Percentiles rank a stretch among this genome's conserved stretches.
These are phyloP conservation scores for Saccharomycodes ludwigii DNA, from an alignment of 805 yeast genomes.

Conservation along the genomic window DNA sequence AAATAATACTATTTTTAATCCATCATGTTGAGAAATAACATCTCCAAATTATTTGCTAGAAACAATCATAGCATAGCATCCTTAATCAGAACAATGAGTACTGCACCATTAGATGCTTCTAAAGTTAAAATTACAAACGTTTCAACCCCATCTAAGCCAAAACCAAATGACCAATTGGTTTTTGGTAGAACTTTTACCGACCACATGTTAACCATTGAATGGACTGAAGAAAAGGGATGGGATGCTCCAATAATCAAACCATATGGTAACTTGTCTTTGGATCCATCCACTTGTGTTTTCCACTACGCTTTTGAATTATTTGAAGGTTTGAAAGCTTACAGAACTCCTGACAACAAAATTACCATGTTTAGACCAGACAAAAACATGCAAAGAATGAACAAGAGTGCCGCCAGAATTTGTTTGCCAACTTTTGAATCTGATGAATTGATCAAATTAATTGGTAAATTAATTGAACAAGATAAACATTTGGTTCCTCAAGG, in stretches of 20 bases:
- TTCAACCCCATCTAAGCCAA: slow-evolving; percentile 37
- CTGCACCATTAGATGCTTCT: slow-evolving; percentile 41
- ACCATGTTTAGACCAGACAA: slow-evolving; percentile 84
- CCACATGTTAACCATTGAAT: slow-evolving; percentile 81
- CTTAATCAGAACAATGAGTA: slow-evolving; percentile 10
- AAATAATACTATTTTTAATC: no score
- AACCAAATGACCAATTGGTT: slow-evolving; percentile 49
- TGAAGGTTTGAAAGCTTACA: slow-evolving; percentile 93
- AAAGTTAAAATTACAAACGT: slow-evolving; percentile 37
- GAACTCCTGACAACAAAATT: slow-evolving; percentile 46
- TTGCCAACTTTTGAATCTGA: slow-evolving; percentile 77
- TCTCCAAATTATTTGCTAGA: no score
- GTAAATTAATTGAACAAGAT: slow-evolving; percentile 65
- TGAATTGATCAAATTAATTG: slow-evolving; percentile 63
- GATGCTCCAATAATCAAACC: slow-evolving; percentile 79
- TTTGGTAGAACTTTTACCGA: slow-evolving; percentile 71
- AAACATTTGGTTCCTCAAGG: slow-evolving; percentile 70
- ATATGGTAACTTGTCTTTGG: slow-evolving; percentile 60
- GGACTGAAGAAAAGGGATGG: slow-evolving; percentile 78
- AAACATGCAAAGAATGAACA: slow-evolving; percentile 87
- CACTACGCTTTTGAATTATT: slow-evolving; percentile 93
- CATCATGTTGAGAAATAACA: no score
- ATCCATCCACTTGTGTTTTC: slow-evolving; percentile 83
- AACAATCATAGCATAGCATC: slow-evolving; percentile 2
- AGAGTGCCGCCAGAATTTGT: slow-evolving; percentile 78